Base-by-base conservation (phyloP, 495 filamentous ascomycete genomes). In the Recurvomyces mirabilis region DNA sequence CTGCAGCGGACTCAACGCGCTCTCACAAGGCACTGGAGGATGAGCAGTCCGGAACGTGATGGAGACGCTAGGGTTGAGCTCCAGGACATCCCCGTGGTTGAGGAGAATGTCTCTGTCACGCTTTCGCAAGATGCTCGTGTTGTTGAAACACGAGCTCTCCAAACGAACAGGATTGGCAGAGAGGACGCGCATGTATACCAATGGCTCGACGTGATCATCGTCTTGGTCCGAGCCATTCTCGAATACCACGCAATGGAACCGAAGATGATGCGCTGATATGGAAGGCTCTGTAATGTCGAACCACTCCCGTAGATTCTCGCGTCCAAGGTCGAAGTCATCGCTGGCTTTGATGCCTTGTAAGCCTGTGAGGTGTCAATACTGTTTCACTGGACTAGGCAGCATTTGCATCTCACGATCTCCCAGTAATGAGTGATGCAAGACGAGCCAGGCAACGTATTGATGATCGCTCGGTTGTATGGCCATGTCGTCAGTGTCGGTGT, bases 121-220 rank as follows among this genome's bases (percentile, higher is more conserved):
- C 42, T 51, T 42, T 31, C 36, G 11, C 36, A 51, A 24, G 4
- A 13, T 39, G 28, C 13, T 28, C n/a, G 26, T 21, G n/a, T 38
- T 29, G 30, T 39, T 44, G 26, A 47, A 47, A 33, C n/a, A 19
- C 41, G 20, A 24, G 22, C 19, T 22, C 22, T 10, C 18, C 43
- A 34, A 39, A 22, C 10, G 12, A 12, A 47, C 43, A 21, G 62
- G 56, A 45, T 68, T 68, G 13, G 46, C 52, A 0, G 65, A 68
- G 11, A 67, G 40, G 37, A 64, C 65, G 17, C 60, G 50, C 17
- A 54, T 60, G 38, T 68, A 68, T 9, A 68, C 54, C 18, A 68
- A 48, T 7, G 65, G 62, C 0, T 53, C 29, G n/a, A 62, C 53
- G 1, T 41, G 47, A 4, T 25, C 15, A 1, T 35, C 31, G 19